Evolutionary conservation across 169 alveolate genomes (phyloP), one percentile per base, ranked within the genome.

Genomic region (Blepharisma undulans): DNA sequence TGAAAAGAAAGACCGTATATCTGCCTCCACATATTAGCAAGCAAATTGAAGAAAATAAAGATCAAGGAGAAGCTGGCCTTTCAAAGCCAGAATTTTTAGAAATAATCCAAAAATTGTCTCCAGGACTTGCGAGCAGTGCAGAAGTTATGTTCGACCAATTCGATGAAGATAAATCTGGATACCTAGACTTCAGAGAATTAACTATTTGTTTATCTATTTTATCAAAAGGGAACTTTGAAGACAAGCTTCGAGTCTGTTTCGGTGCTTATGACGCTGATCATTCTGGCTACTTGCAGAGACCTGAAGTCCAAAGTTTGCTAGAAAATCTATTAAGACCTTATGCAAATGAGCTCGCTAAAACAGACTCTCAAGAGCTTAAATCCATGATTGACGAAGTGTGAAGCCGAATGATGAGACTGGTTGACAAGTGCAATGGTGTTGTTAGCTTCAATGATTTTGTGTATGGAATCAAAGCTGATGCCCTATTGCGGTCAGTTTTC

Each of bases 161-260:
- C n/a, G 91, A 86, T 86, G 91, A 86, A 72, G 91, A 86, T 27
- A 86, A 86, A 10, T 86, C 91, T 22, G 91, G 91, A 12, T 72
- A 29, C 14, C 27, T 86, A n/a, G 91, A 86, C n/a, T 86, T 86
- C 36, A 60, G 91, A 30, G 91, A 86, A 72, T 85, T 86, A 12
- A 72, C 72, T 19, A 86, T 86, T 71, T 86, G 91, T 32, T 22
- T 86, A 5, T 25, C 72, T 86, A 34, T 86, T 27, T 12, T 86
- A 7, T 25, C 36, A 32, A 86, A 86, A 72, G 91, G 91, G 18
- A 21, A n/a, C 16, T 66, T 86, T 72, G 84, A 86, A 34, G 91
- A 86, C 32, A 86, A 72, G 25, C 59, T 86, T n/a, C 61, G 72
- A 10, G 30, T 86, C 10, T 86, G 91, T 36, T 86, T 86, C 29